Percentiles rank a stretch among this genome's conserved stretches.
These are phyloP conservation scores for Sinapis alba DNA, from an alignment of 441 rosid species.

Conservation along the genomic window DNA sequence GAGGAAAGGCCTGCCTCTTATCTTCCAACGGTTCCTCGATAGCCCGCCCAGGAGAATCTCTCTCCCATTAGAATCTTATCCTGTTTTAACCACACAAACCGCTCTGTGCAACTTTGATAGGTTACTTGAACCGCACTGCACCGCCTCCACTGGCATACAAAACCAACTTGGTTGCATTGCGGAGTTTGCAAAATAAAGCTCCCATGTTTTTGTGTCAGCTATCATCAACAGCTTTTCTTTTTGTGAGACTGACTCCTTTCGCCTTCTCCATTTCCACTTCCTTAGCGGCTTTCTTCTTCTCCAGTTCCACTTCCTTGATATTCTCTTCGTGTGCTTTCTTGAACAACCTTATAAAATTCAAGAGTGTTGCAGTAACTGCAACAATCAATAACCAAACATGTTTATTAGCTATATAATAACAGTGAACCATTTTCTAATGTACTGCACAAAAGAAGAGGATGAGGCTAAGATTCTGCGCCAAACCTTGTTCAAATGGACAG, in stretches of 20 bases:
- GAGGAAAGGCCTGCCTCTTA: constrained; percentile 17
- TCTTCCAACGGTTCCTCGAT: constrained; percentile 36
- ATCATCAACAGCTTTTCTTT: constrained; percentile 49
- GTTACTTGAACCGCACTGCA: constrained; percentile 28
- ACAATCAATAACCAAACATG: constrained; percentile 26
- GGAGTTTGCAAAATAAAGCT: not conserved
- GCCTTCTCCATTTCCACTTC: not conserved
- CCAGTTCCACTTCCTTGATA: constrained; percentile 49
- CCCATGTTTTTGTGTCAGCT: constrained; percentile 38
- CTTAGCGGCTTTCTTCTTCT: not conserved
- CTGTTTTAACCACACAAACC: not conserved
- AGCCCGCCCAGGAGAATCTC: constrained; percentile 23
- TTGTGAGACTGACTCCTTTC: constrained; percentile 55
- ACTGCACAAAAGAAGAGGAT: not conserved
- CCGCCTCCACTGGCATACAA: constrained; percentile 9
- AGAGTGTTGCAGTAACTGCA: constrained; percentile 91
- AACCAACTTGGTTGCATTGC: constrained; percentile 16
- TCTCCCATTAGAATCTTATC: constrained; percentile 5
- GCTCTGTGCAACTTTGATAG: constrained; percentile 13
- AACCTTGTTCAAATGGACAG: constrained; percentile 98
- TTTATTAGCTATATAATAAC: constrained; percentile 14
- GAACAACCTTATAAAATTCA: constrained; percentile 83
- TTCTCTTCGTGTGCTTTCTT: constrained; percentile 95
- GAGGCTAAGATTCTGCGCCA: constrained; percentile 12
- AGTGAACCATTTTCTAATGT: not conserved